Conservation (phyloP, 108 stramenopile genomes). For the Mediolabrus comicus region DNA sequence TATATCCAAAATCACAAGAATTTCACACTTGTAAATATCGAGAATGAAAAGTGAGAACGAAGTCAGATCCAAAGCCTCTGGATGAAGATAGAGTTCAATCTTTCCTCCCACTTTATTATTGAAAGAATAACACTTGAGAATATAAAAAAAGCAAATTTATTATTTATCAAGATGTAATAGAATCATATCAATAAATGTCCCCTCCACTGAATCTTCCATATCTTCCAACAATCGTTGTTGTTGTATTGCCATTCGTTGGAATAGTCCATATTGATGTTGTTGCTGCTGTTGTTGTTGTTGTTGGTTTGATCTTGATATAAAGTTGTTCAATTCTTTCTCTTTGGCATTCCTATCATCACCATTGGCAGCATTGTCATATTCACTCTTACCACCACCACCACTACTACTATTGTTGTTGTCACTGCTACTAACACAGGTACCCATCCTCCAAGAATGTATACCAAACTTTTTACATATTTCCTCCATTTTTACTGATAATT, state of each 20-base stretch:
- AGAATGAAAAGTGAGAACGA: no score
- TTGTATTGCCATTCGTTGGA: conserved; percentile 19
- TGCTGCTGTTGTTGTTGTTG: background rate
- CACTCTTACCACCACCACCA: background rate
- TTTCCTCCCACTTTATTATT: no score
- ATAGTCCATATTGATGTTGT: conserved; percentile 1
- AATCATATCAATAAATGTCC: conserved; percentile 22
- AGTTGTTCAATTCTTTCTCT: background rate
- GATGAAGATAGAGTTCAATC: no score
- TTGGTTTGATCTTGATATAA: background rate
- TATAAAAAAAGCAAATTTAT: no score
- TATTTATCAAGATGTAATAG: background rate
- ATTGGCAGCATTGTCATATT: background rate
- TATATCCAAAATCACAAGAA: no score
- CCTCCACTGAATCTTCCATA: conserved; percentile 22
- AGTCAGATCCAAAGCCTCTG: no score
- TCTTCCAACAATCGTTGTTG: conserved; percentile 11
- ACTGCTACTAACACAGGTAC: conserved; percentile 3
- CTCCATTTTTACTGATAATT: conserved; percentile 10
- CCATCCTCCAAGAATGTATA: conserved; percentile 21
- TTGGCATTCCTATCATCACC: background rate
- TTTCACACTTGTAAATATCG: no score
- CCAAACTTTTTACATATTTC: conserved; percentile 9
- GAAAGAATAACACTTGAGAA: no score
- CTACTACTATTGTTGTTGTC: background rate